Conservation (phyloP, 805 yeast species). For the Saccharomycopsis microspora region DNA sequence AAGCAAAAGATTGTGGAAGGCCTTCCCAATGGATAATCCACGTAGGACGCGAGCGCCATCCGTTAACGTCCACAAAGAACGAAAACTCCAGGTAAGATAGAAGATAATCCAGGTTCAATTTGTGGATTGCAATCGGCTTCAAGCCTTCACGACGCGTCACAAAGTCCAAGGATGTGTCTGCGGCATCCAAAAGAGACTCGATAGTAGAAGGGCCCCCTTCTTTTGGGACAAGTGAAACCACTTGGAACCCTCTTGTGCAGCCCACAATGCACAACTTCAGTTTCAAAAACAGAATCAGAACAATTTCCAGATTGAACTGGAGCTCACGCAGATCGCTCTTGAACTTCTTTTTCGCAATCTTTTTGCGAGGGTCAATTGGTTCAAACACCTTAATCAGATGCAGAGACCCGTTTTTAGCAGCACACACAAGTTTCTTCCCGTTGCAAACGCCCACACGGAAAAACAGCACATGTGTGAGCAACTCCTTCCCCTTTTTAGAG, state of each 20-base stretch:
- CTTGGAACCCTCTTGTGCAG: slow-evolving; percentile 93
- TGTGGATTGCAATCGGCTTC: slow-evolving; percentile 84
- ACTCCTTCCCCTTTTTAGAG: slow-evolving; percentile 55
- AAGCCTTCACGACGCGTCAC: slow-evolving; percentile 74
- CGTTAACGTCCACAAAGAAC: slow-evolving; percentile 86
- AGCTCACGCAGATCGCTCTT: slow-evolving; percentile 65
- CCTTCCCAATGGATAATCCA: slow-evolving; percentile 98
- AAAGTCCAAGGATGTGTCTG: slow-evolving; percentile 93
- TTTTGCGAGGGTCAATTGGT: slow-evolving; percentile 47
- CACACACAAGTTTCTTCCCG: slow-evolving; percentile 80
- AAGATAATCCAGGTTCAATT: slow-evolving; percentile 80
- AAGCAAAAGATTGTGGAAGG: slow-evolving; percentile 80
- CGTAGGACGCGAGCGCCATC: slow-evolving; percentile 91
- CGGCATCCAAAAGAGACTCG: slow-evolving; percentile 91
- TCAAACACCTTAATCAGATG: slow-evolving; percentile 80
- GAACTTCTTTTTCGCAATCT: slow-evolving; percentile 58
- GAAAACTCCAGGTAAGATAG: slow-evolving; percentile 88
- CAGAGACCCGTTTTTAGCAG: slow-evolving; percentile 72
- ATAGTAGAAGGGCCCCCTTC: slow-evolving; percentile 2
- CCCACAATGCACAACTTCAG: slow-evolving; percentile 80
- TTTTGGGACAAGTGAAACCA: slow-evolving; percentile 41
- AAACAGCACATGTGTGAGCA: slow-evolving; percentile 79
- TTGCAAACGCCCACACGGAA: slow-evolving; percentile 90
- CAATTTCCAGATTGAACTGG: slow-evolving; percentile 77
- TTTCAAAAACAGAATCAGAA: slow-evolving; percentile 81